phyloP scores from a whole-genome alignment of 805 yeast species.

The Saturnispora zaruensis region DNA sequence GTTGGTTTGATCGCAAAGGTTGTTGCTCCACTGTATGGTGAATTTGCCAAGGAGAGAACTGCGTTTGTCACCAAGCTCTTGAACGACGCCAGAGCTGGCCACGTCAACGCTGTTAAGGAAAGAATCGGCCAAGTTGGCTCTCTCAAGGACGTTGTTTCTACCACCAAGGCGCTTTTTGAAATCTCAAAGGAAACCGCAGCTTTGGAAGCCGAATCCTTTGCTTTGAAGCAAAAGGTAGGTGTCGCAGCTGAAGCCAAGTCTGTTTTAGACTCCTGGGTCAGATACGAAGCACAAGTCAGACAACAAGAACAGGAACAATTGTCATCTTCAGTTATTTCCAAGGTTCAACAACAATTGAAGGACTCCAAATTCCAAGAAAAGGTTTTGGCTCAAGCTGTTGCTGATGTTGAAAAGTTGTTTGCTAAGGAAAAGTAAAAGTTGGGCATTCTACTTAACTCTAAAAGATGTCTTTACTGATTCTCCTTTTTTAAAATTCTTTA shows the following conservation, averaged over 20 bases:
- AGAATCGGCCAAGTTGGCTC: slow-evolving; percentile 84
- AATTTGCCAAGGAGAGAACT: slow-evolving; percentile 83
- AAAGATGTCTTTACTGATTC: background rate
- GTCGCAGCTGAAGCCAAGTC: slow-evolving; percentile 87
- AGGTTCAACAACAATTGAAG: slow-evolving; percentile 75
- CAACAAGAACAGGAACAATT: slow-evolving; percentile 92
- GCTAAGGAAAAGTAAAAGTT: slow-evolving; percentile 27
- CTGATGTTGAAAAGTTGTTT: slow-evolving; percentile 85
- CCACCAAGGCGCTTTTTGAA: slow-evolving; percentile 87
- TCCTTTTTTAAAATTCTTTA: background rate
- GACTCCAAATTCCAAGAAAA: slow-evolving; percentile 91
- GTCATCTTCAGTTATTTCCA: slow-evolving; percentile 74
- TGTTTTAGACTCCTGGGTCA: slow-evolving; percentile 97
- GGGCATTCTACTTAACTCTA: background rate
- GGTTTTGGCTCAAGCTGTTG: slow-evolving; percentile 82
- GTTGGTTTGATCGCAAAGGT: slow-evolving; percentile 70
- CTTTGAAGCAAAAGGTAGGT: slow-evolving; percentile 83
- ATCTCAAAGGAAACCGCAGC: slow-evolving; percentile 94
- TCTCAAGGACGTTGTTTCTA: slow-evolving; percentile 83
- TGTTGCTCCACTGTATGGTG: slow-evolving; percentile 90
- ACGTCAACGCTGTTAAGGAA: slow-evolving; percentile 84
- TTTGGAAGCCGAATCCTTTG: slow-evolving; percentile 90
- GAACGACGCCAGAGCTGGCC: slow-evolving; percentile 82
- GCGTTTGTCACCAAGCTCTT: slow-evolving; percentile 45
- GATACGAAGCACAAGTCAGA: slow-evolving; percentile 94